Evolutionary conservation across 129 eudicot genomes (phyloP), one percentile per base, ranked within the genome.

Genomic region (Artemisia tridentata): DNA sequence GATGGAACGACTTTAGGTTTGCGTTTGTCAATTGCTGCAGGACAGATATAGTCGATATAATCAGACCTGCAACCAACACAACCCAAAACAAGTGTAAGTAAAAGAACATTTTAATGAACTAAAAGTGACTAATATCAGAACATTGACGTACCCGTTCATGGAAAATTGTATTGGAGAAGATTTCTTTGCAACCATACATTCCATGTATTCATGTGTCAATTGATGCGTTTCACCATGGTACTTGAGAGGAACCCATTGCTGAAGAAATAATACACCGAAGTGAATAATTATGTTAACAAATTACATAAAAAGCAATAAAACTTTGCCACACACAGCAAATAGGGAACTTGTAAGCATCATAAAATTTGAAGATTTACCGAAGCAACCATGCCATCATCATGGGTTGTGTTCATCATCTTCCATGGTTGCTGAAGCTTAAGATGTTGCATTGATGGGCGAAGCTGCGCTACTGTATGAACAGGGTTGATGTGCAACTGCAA

Each of bases 401-500:
- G 34, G 34, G 34, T 29, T 29, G 34, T 4, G 34, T 29, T 29
- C 34, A 29, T 29, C 76, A 75, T 87, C 86, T 60, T 83, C 20
- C 12, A 67, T 64, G 34, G 34, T 29, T 29, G 34, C 34, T 29
- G 34, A 29, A 29, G 34, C 6, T 29, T 4, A 29, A 29, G 69
- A 74, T 85, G 91, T 53, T 87, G 85, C 92, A 87, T 72, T 31
- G 96, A 89, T 69, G 98, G 98, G 16, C 98, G 97, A 27, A 93
- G 92, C 79, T 89, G 97, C 63, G 84, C 92, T 69, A 78, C 90
- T 82, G 98, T 88, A 80, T 87, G 85, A 75, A 93, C 73, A 71
- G 90, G 96, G 68, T 86, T 85, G 76, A 93, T 78, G 81, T 86
- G 86, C 79, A 93, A 81, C 97, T 93, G 98, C 98, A 89, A 76